Conservation (phyloP, 202 grass and related monocot genomes). For the Panicum virgatum region DNA sequence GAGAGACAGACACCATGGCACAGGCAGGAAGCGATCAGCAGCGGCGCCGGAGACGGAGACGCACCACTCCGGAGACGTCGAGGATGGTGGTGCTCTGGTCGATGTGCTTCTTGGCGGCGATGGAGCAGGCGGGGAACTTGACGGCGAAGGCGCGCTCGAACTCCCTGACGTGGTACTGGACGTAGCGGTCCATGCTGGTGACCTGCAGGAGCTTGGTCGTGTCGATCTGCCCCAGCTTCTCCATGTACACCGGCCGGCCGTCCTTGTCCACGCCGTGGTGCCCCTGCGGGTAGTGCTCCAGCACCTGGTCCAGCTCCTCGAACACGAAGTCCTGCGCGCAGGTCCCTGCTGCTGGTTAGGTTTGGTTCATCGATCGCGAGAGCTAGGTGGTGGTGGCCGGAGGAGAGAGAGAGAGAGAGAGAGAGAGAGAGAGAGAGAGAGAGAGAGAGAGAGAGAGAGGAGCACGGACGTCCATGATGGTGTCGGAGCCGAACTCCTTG, state of each 20-base stretch:
- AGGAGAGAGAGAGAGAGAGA: too few relatives aligned
- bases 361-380: too few relatives aligned
- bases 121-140: slow-evolving; percentile 98
- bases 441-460: too few relatives aligned
- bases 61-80: slow-evolving; percentile 90
- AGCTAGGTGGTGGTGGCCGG: too few relatives aligned
- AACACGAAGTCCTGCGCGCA: slow-evolving; percentile 58
- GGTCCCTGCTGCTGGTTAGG: too few relatives aligned
- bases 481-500: slow-evolving; percentile 88
- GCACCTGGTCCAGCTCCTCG: slow-evolving; percentile 80
- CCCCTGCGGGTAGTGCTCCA: slow-evolving; percentile 97
- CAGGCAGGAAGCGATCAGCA: neutral
- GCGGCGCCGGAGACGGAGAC: neutral
- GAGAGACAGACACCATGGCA: neutral
- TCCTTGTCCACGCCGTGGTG: slow-evolving; percentile 96
- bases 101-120: slow-evolving; percentile 76
- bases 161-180: slow-evolving; percentile 94
- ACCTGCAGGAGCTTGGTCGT: slow-evolving; percentile 90
- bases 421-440: too few relatives aligned
- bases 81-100: slow-evolving; percentile 99
- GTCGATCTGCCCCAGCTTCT: slow-evolving; percentile 87
- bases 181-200: slow-evolving; percentile 84
- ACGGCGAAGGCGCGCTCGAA: slow-evolving; percentile 88
- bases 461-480: slow-evolving; percentile 51
- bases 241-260: slow-evolving; percentile 92